These are phyloP conservation scores for Salvia hispanica DNA, from an alignment of 257 asterid species.

Conservation along the genomic window DNA sequence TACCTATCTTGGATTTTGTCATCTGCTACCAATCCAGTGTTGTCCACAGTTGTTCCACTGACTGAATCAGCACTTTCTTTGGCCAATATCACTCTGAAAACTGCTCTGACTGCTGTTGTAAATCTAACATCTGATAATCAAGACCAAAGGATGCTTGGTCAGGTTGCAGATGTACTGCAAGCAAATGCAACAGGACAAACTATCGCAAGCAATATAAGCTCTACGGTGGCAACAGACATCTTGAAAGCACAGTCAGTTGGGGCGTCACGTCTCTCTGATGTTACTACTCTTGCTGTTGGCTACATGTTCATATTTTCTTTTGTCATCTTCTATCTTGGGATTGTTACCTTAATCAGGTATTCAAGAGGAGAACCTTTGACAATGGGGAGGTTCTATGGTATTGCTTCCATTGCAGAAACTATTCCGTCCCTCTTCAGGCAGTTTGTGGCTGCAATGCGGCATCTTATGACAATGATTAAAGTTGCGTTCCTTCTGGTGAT, in stretches of 20 bases:
- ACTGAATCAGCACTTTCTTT: constrained; percentile 85
- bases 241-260: constrained; percentile 64
- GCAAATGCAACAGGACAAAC: constrained; percentile 62
- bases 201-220: constrained; percentile 55
- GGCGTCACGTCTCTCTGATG: constrained; percentile 85
- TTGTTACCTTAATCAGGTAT: constrained; percentile 77
- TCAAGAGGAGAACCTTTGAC: constrained; percentile 96
- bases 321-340: constrained; percentile 75
- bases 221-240: constrained; percentile 60
- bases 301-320: constrained; percentile 80
- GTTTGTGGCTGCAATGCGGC: constrained; percentile 92
- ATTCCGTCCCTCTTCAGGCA: constrained; percentile 90
- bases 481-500: constrained; percentile 98
- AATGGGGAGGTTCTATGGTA: constrained; percentile 92
- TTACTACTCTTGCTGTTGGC: constrained; percentile 97
- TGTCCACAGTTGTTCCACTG: constrained; percentile 78
- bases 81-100: constrained; percentile 78
- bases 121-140: constrained; percentile 73
- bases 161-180: constrained; percentile 61
- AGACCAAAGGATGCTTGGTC: constrained; percentile 58
- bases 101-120: constrained; percentile 75
- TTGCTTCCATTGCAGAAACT: constrained; percentile 90
- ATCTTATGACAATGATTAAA: constrained; percentile 96
- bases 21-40: constrained; percentile 76
- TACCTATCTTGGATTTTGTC: constrained; percentile 75